A percentile compares a stretch with the other conserved stretches of the same genome.
Evolutionary conservation across 495 filamentous ascomycete genomes (phyloP).

Genomic region (Penicillium manginii): DNA sequence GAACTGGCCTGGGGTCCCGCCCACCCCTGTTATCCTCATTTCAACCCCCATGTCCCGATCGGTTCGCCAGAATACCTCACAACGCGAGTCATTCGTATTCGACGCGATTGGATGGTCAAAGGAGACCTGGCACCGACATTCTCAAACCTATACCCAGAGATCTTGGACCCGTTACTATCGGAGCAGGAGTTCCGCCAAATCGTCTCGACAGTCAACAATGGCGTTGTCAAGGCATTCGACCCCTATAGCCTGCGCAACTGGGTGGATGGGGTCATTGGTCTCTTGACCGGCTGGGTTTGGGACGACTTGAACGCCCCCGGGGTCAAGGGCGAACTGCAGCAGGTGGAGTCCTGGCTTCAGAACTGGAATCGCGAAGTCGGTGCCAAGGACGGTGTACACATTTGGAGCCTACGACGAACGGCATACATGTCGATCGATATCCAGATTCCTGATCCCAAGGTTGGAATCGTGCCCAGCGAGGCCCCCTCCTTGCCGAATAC

Average conservation of each 20-base stretch:
- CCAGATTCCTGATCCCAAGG: conserved; percentile 80
- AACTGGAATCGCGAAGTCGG: conserved; percentile 75
- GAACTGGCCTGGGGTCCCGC: conserved; percentile 78
- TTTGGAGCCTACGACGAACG: conserved; percentile 77
- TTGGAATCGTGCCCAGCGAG: conserved; percentile 55
- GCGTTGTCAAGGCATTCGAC: conserved; percentile 71
- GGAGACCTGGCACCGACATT: conserved; percentile 94
- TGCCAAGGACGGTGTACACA: conserved; percentile 61
- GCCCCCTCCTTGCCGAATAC: conserved; percentile 42
- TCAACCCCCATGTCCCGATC: conserved; percentile 87
- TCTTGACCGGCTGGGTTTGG: conserved; percentile 90
- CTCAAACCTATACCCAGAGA: conserved; percentile 93
- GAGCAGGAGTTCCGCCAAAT: conserved; percentile 82
- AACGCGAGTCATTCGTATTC: conserved; percentile 89
- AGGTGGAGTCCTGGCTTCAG: conserved; percentile 76
- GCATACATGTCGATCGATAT: conserved; percentile 90
- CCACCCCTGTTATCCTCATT: conserved; percentile 90
- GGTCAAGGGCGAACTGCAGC: conserved; percentile 67
- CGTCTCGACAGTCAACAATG: conserved; percentile 74
- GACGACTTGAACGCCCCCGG: conserved; percentile 80
- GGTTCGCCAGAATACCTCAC: conserved; percentile 70
- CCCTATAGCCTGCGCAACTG: conserved; percentile 73
- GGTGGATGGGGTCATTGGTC: conserved; percentile 72
- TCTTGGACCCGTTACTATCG: conserved; percentile 80
- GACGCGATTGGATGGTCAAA: conserved; percentile 84